Percentiles rank a stretch among this genome's conserved stretches.
Conservation (phyloP, 2,329 filamentous ascomycete species). For the Alternaria arbusti region DNA sequence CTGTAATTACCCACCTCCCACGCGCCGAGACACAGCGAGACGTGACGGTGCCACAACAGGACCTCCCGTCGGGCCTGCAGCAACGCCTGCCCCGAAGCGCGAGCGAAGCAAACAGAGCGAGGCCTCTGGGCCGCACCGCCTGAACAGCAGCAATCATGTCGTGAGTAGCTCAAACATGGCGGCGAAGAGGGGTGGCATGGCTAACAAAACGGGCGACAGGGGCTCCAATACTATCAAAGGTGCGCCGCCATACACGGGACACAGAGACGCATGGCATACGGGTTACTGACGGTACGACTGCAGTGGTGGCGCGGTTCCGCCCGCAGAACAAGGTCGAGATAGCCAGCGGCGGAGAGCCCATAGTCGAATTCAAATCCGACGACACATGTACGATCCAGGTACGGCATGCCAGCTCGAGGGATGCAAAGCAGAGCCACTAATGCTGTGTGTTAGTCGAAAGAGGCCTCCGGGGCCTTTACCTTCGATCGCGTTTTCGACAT, state of each 20-base stretch:
- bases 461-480: constrained; percentile 81
- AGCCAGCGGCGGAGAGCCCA: constrained; percentile 86
- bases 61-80: constrained; percentile 27
- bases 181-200: constrained; percentile 30
- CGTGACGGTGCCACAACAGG: constrained; percentile 44
- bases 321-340: constrained; percentile 96
- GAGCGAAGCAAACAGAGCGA: constrained; percentile 31
- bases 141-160: constrained; percentile 45
- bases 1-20: constrained; percentile 25
- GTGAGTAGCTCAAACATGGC: constrained; percentile 35
- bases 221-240: constrained; percentile 57
- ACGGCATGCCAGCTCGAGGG: constrained; percentile 44
- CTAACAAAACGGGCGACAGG: constrained; percentile 48
- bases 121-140: constrained; percentile 47
- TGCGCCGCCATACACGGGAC: constrained; percentile 26
- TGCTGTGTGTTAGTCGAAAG: constrained; percentile 68
- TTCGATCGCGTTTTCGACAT: constrained; percentile 98
- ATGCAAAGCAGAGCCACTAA: constrained; percentile 13
- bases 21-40: constrained; percentile 38
- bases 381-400: constrained; percentile 89
- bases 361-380: constrained; percentile 85
- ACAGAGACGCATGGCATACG: not conserved
- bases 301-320: constrained; percentile 95
- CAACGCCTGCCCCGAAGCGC: constrained; percentile 24
- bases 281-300: constrained; percentile 35